Conservation (phyloP, 805 yeast species). For the Scheffersomyces stipitis region DNA sequence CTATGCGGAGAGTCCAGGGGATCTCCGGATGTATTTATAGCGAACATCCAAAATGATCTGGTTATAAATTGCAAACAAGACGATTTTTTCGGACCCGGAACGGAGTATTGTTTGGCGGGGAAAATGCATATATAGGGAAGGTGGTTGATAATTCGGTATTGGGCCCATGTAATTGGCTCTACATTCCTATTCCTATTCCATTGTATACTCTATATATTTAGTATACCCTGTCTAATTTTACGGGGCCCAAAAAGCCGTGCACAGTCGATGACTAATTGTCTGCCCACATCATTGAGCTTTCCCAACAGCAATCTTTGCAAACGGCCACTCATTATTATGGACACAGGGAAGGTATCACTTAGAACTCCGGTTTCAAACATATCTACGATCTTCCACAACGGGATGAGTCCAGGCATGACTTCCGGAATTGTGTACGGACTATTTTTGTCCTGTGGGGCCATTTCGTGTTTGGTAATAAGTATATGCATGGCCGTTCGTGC, state of each 20-base stretch:
- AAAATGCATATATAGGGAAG: too few relatives aligned
- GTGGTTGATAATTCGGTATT: too few relatives aligned
- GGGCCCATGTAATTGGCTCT: neutral
- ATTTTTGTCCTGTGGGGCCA: slow-evolving; percentile 4
- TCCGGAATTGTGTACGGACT: slow-evolving; percentile 27
- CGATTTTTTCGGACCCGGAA: neutral
- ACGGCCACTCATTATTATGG: slow-evolving; percentile 17
- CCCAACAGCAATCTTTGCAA: slow-evolving; percentile 17
- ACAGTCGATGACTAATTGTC: slow-evolving; percentile 37
- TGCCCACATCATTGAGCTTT: slow-evolving; percentile 18
- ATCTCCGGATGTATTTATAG: too few relatives aligned
- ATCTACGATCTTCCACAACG: slow-evolving; percentile 45
- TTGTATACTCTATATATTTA: slow-evolving; percentile 10
- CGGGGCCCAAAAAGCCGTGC: slow-evolving; percentile 46
- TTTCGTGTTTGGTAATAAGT: slow-evolving; percentile 12
- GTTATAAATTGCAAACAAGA: too few relatives aligned
- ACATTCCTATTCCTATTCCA: neutral
- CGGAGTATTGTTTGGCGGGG: neutral
- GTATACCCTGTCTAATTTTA: slow-evolving; percentile 24
- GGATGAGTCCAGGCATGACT: slow-evolving; percentile 52
- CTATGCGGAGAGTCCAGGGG: too few relatives aligned
- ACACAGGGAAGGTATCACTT: slow-evolving; percentile 15
- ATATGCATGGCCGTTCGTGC: slow-evolving; percentile 17
- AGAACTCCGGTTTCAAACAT: slow-evolving; percentile 28
- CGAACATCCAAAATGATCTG: too few relatives aligned